Conservation (phyloP, 768 basidiomycete genomes). For the Trametes meyenii region DNA sequence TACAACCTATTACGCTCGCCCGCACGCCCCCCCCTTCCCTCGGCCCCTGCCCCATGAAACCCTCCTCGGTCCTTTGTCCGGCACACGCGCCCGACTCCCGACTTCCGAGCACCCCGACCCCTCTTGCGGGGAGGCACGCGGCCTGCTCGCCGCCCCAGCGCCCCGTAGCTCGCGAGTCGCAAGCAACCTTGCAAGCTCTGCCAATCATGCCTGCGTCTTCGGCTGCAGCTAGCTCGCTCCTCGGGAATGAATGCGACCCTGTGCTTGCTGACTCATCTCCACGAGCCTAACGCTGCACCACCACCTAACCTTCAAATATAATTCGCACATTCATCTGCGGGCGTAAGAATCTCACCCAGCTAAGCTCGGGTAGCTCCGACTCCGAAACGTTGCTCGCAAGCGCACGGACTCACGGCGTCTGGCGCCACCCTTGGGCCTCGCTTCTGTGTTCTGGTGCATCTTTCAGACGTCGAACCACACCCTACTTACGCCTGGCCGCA, state of each 20-base stretch:
- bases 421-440: too few species aligned
- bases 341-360: too few species aligned
- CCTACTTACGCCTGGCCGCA: too few species aligned
- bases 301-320: neutral
- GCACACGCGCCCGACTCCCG: neutral
- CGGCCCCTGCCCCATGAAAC: neutral
- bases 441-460: too few species aligned
- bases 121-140: neutral
- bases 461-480: too few species aligned
- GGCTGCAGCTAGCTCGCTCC: neutral
- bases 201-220: neutral
- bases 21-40: neutral
- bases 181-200: neutral
- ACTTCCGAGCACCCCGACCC: constrained; percentile 1
- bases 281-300: neutral
- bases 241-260: neutral
- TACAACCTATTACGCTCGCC: neutral
- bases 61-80: neutral
- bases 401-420: too few species aligned
- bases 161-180: neutral
- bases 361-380: too few species aligned
- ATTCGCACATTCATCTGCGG: too few species aligned
- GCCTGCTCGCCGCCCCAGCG: too few species aligned
- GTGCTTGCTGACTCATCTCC: neutral
- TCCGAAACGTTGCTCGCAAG: too few species aligned